Conservation (phyloP, 371 early-diverging fungal genomes). For the Saksenaea vasiformis region DNA sequence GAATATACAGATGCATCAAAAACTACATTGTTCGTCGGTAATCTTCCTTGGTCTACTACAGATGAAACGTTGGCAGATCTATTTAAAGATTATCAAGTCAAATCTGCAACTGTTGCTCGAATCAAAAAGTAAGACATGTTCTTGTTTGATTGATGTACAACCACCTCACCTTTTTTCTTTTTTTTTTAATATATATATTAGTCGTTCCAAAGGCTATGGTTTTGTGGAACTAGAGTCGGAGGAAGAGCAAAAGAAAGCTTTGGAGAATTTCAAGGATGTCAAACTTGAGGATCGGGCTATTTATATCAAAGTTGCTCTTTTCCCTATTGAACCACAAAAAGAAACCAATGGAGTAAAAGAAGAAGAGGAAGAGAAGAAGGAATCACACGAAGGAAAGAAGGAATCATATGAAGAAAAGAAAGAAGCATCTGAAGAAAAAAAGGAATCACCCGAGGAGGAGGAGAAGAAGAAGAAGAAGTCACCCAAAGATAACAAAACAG, state of each 20-base stretch:
- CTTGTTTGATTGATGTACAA: not conserved
- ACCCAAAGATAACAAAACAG: slow-evolving; percentile 1
- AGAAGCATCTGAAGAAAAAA: not conserved
- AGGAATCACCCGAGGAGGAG: too few species aligned
- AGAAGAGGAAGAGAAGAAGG: slow-evolving; percentile 7
- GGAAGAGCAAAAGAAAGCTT: slow-evolving; percentile 77
- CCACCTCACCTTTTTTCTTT: not conserved
- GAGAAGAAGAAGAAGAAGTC: slow-evolving; percentile 9
- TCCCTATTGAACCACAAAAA: slow-evolving; percentile 14
- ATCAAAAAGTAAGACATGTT: slow-evolving; percentile 29
- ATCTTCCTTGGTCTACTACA: slow-evolving; percentile 85
- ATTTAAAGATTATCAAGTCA: slow-evolving; percentile 79
- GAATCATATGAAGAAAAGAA: slow-evolving; percentile 12
- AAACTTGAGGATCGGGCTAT: slow-evolving; percentile 70
- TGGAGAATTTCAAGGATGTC: slow-evolving; percentile 64
- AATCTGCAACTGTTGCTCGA: slow-evolving; percentile 74
- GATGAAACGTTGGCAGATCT: slow-evolving; percentile 74
- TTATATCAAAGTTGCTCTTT: slow-evolving; percentile 76
- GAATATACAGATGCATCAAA: slow-evolving; percentile 68
- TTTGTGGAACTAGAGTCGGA: slow-evolving; percentile 84
- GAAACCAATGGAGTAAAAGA: slow-evolving; percentile 12
- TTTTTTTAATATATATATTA: slow-evolving; percentile 23
- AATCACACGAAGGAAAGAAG: not conserved
- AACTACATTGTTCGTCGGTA: slow-evolving; percentile 89
- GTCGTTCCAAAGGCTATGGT: slow-evolving; percentile 89